A percentile compares a stretch with the other conserved stretches of the same genome.
These are phyloP conservation scores for Wilcoxina mikolae DNA, from an alignment of 495 filamentous ascomycete genomes.

Conservation along the genomic window DNA sequence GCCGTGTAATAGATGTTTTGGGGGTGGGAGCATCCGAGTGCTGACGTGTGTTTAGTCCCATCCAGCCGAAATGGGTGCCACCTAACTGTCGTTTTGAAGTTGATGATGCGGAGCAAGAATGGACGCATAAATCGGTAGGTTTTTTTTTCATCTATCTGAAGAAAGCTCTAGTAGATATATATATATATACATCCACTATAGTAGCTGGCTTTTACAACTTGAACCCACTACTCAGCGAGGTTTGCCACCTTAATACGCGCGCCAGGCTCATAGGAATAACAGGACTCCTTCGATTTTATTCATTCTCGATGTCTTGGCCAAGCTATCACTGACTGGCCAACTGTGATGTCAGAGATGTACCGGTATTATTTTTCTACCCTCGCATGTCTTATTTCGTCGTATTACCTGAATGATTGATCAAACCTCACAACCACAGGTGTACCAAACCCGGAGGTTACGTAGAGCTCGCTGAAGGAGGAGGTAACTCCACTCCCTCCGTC, in stretches of 20 bases:
- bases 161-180: too few relatives aligned
- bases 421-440: too few relatives aligned
- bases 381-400: too few relatives aligned
- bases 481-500: too few relatives aligned
- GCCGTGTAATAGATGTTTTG: too few relatives aligned
- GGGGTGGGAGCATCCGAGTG: too few relatives aligned
- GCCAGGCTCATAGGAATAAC: conserved; percentile 40
- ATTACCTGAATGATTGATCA: too few relatives aligned
- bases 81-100: conserved; percentile 44
- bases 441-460: background rate
- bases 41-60: background rate
- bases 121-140: conserved; percentile 23
- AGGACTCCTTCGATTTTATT: conserved; percentile 40
- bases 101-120: conserved; percentile 40
- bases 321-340: background rate
- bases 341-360: background rate
- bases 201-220: too few relatives aligned
- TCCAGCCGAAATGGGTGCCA: conserved; percentile 3
- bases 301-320: conserved; percentile 37
- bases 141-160: too few relatives aligned
- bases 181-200: too few relatives aligned
- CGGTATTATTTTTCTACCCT: background rate
- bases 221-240: too few relatives aligned
- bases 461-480: too few relatives aligned
- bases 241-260: conserved; percentile 33